Evolutionary conservation across 768 basidiomycete genomes (phyloP).

Genomic region (Naematelia encephala): DNA sequence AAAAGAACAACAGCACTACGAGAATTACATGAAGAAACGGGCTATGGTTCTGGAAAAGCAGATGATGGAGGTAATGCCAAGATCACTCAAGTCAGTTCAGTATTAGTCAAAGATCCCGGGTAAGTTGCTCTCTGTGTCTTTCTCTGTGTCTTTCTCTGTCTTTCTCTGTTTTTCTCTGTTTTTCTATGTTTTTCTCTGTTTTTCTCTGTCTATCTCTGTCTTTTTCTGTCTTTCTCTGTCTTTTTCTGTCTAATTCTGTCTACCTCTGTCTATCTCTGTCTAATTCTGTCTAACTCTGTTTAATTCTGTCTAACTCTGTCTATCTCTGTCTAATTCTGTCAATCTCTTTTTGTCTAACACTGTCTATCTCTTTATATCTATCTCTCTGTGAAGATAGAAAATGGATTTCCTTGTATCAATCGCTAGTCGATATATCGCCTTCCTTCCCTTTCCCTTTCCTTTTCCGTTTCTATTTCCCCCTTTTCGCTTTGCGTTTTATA

Average conservation of each 20-base stretch:
- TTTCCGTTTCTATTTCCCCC: neutral
- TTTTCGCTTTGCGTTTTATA: neutral
- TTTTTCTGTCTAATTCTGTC: neutral
- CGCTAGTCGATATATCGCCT: no score
- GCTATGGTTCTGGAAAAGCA: constrained; percentile 55
- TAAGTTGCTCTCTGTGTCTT: constrained; percentile 7
- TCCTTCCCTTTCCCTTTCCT: neutral
- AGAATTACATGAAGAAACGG: constrained; percentile 91
- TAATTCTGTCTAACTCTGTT: no score
- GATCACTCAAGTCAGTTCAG: constrained; percentile 51
- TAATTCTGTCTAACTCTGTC: no score
- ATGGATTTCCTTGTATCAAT: no score
- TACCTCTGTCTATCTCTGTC: no score
- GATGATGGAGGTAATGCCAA: constrained; percentile 52
- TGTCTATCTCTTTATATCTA: no score
- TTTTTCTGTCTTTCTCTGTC: neutral
- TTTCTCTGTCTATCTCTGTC: neutral
- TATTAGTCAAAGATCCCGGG: constrained; percentile 48
- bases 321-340: no score
- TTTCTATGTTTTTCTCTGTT: neutral
- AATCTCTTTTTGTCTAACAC: no score
- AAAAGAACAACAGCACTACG: constrained; percentile 64
- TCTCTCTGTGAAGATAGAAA: no score
- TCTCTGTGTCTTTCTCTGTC: neutral
- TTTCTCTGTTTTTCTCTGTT: neutral